Conservation (phyloP, 1,139 yeast species). For the Scheffersomyces insectosa region DNA sequence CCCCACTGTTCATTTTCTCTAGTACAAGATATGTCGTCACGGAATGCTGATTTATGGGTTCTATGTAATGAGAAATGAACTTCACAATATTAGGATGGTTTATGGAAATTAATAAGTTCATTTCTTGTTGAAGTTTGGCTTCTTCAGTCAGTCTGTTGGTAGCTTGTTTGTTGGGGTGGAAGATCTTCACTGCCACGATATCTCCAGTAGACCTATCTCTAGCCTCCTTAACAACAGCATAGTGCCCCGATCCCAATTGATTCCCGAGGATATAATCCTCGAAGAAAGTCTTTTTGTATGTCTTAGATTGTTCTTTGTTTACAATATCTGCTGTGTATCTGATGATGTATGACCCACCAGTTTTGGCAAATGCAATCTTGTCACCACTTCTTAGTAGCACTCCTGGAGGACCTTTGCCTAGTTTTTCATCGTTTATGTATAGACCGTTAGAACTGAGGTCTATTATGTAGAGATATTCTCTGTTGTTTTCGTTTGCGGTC, state of each 20-base stretch:
- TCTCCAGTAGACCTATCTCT: conserved; percentile 56
- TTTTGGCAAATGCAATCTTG: conserved; percentile 59
- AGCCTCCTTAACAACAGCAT: conserved; percentile 76
- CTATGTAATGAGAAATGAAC: conserved; percentile 65
- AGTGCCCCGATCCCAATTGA: conserved; percentile 74
- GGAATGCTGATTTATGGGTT: conserved; percentile 57
- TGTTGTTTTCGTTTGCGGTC: conserved; percentile 32
- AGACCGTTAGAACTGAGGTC: conserved; percentile 73
- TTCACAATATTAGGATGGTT: conserved; percentile 72
- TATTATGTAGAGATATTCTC: conserved; percentile 49
- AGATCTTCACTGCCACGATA: conserved; percentile 72
- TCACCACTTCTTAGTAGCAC: conserved; percentile 63
- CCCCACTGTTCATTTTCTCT: conserved; percentile 76
- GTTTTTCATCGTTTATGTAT: conserved; percentile 55
- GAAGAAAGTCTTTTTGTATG: conserved; percentile 43
- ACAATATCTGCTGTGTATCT: conserved; percentile 40
- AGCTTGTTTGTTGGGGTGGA: conserved; percentile 57
- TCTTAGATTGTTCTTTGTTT: conserved; percentile 13
- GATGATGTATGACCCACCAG: conserved; percentile 56
- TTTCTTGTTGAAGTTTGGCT: conserved; percentile 63
- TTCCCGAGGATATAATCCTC: conserved; percentile 63
- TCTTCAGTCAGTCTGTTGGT: conserved; percentile 36
- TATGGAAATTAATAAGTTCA: conserved; percentile 63
- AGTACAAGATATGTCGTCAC: conserved; percentile 65
- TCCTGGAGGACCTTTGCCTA: conserved; percentile 48